Conservation (phyloP, 768 basidiomycete genomes). For the Hemileccinum rubropunctum region DNA sequence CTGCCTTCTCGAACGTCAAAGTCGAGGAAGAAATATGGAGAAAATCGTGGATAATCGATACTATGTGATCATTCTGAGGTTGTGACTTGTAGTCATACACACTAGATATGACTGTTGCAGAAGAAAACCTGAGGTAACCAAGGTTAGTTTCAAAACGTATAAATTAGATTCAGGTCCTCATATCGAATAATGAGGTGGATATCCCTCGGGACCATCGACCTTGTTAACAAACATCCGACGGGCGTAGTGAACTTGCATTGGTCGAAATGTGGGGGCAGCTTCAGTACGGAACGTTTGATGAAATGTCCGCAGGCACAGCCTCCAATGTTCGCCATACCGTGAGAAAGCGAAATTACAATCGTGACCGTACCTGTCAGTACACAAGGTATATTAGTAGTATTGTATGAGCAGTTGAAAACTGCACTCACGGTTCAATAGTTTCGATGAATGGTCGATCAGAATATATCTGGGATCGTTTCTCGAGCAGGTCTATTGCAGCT, state of each 20-base stretch:
- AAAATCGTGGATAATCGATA: background rate
- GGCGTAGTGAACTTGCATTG: constrained; percentile 14
- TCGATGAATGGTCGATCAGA: constrained; percentile 11
- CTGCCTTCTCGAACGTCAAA: constrained; percentile 3
- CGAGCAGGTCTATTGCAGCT: constrained; percentile 3
- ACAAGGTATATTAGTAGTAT: background rate
- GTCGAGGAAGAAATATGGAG: background rate
- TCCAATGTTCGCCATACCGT: constrained; percentile 6
- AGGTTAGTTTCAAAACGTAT: background rate
- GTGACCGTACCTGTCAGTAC: constrained; percentile 5
- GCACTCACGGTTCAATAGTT: constrained; percentile 4
- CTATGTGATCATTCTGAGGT: constrained; percentile 8
- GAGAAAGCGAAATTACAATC: background rate
- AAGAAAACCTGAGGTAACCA: constrained; percentile 25
- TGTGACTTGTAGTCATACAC: constrained; percentile 15
- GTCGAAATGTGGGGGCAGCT: constrained; percentile 2
- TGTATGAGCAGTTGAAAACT: too few relatives aligned
- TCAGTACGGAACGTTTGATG: constrained; percentile 15
- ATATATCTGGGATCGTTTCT: constrained; percentile 13
- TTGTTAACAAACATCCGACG: constrained; percentile 10
- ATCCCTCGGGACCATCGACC: constrained; percentile 3
- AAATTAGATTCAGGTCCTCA: background rate
- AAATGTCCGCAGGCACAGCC: constrained; percentile 17
- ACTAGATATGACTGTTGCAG: constrained; percentile 25
- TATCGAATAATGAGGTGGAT: constrained; percentile 4